Base-by-base conservation (phyloP, 2,329 filamentous ascomycete species). In the Penicillium olsonii region DNA sequence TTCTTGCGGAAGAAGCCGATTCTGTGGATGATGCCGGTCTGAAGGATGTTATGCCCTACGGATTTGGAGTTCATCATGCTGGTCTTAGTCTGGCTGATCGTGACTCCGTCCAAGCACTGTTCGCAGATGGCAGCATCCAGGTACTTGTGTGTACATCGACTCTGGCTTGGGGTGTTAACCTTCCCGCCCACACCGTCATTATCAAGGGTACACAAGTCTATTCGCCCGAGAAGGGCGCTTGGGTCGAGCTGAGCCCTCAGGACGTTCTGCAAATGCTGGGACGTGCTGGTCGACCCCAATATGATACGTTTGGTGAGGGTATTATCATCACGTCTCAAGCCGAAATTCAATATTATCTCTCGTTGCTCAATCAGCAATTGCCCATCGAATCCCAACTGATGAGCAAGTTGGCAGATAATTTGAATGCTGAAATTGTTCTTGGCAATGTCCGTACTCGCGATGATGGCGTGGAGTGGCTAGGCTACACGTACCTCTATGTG, bases 121-220 rank as follows among this genome's bases (percentile, higher is more conserved):
- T 99, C 64, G 84, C 88, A 37, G 88, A 92, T 67, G 92, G 92
- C 54, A 85, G 88, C 26, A 90, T 99, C 31, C 92, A 96, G 68
- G 94, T 99, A 2, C 84, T 99, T 42, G 92, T 97, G 29, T 97
- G 91, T 73, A 99, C 94, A 33, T 92, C 95, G 33, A 99, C 94
- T n/a, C 79, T 99, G 45, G 94, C 94, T 19, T 99, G 94, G 94
- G 94, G 94, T 84, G 94, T 99, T 67, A 99, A 99, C 72, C 76
- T 99, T 66, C 94, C 94, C 4, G 94, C 94, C 2, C 94, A 99
- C 67, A 97, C 94, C 1, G 94, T 99, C 65, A 92, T 99, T 67
- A 99, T 99, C 78, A 99, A 99, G 74, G 94, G 94, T 47, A 99
- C 94, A 1, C 91, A 96, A 66, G 87, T 99, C 17, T 99, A 99